A percentile compares a stretch with the other conserved stretches of the same genome.
Evolutionary conservation across 352 stramenopile species (phyloP).

Genomic region (Phytophthora pistaciae): DNA sequence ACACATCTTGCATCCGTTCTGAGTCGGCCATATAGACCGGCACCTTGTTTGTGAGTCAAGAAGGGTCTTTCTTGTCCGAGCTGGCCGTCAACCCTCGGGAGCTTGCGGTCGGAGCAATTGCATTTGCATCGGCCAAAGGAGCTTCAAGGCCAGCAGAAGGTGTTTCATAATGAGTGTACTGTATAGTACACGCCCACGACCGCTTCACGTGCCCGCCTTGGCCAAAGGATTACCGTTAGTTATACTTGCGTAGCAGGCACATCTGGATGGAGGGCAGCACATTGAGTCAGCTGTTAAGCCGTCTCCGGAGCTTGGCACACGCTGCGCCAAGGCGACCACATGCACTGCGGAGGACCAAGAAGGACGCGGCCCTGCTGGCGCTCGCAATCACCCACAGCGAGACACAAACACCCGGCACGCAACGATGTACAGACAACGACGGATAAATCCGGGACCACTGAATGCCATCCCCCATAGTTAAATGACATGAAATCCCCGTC

Average conservation of each 20-base stretch:
- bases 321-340: neutral
- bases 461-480: no score
- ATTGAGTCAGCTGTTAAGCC: slow-evolving; percentile 33
- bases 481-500: no score
- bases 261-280: slow-evolving; percentile 25
- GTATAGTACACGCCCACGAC: no score
- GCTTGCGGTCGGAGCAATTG: neutral
- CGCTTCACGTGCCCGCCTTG: no score
- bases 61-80: neutral
- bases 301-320: neutral
- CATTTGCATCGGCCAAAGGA: neutral
- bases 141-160: neutral
- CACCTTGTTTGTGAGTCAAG: slow-evolving; percentile 3
- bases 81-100: neutral
- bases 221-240: slow-evolving; percentile 22
- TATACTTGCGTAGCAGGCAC: slow-evolving; percentile 14
- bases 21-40: slow-evolving; percentile 8
- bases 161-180: no score
- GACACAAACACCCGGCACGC: neutral
- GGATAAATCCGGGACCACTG: no score
- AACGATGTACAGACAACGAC: no score
- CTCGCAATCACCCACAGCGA: neutral
- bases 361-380: neutral
- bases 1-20: slow-evolving; percentile 23
- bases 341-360: neutral